Evolutionary conservation across 768 basidiomycete genomes (phyloP).

Genomic region (Leccinellum albellum): DNA sequence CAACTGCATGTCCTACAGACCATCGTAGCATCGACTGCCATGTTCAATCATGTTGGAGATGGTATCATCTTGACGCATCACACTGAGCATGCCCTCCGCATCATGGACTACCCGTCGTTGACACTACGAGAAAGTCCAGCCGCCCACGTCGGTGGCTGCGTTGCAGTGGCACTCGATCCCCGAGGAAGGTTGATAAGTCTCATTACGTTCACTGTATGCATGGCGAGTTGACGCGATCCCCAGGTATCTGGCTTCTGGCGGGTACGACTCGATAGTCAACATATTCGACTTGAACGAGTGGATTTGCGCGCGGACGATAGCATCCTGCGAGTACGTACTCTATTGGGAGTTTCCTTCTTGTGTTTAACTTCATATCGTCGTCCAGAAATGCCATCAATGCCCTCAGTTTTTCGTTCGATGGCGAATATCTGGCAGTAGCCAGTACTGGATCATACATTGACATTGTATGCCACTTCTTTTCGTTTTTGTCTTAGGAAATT

Average conservation of each 20-base stretch:
- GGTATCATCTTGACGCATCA: slow-evolving; percentile 65
- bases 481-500: neutral
- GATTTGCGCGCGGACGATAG: slow-evolving; percentile 75
- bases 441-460: slow-evolving; percentile 71
- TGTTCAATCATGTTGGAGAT: slow-evolving; percentile 75
- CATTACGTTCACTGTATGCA: neutral
- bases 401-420: slow-evolving; percentile 78
- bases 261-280: slow-evolving; percentile 79
- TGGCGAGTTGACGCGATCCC: neutral
- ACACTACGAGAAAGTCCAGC: slow-evolving; percentile 56
- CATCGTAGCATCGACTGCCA: slow-evolving; percentile 56
- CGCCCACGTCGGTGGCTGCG: slow-evolving; percentile 79
- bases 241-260: slow-evolving; percentile 77
- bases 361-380: neutral
- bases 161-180: slow-evolving; percentile 75
- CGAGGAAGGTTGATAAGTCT: slow-evolving; percentile 52
- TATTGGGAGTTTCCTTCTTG: neutral
- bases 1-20: slow-evolving; percentile 30
- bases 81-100: slow-evolving; percentile 60
- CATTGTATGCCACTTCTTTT: slow-evolving; percentile 50
- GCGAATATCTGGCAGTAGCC: slow-evolving; percentile 78
- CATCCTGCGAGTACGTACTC: slow-evolving; percentile 70
- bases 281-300: slow-evolving; percentile 77
- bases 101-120: slow-evolving; percentile 67
- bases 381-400: slow-evolving; percentile 65